Evolutionary conservation across 371 early-diverging fungal genomes (phyloP).

Genomic region (Actinomortierella wolfii): DNA sequence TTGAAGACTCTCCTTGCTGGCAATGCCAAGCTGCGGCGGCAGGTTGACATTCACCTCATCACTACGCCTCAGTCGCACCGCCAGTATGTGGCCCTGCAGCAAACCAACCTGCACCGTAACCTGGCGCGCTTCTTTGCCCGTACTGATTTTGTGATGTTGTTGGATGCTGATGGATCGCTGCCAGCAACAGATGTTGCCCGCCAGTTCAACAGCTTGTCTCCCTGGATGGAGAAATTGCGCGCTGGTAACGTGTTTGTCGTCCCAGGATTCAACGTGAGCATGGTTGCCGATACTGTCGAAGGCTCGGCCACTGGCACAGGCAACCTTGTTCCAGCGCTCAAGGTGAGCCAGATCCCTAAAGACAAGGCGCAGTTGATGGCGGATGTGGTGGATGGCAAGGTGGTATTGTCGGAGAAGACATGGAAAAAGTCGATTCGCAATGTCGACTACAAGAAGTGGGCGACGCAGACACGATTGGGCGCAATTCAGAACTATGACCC

Average conservation of each 20-base stretch:
- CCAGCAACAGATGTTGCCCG: slow-evolving; percentile 44
- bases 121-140: slow-evolving; percentile 64
- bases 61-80: slow-evolving; percentile 47
- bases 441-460: slow-evolving; percentile 42
- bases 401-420: slow-evolving; percentile 42
- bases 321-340: slow-evolving; percentile 25
- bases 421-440: slow-evolving; percentile 45
- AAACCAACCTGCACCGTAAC: slow-evolving; percentile 52
- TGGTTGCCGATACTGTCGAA: background rate
- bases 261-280: slow-evolving; percentile 49
- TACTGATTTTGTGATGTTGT: slow-evolving; percentile 50
- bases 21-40: slow-evolving; percentile 42
- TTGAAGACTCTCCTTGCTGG: slow-evolving; percentile 51
- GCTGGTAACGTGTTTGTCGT: slow-evolving; percentile 61
- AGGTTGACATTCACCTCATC: slow-evolving; percentile 61
- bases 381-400: slow-evolving; percentile 15
- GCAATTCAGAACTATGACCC: slow-evolving; percentile 48
- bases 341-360: slow-evolving; percentile 11
- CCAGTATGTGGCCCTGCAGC: slow-evolving; percentile 18
- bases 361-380: slow-evolving; percentile 20
- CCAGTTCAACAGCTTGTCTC: slow-evolving; percentile 18
- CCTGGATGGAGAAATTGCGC: slow-evolving; percentile 50
- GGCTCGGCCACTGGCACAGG: background rate
- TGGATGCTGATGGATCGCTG: slow-evolving; percentile 46
- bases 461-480: slow-evolving; percentile 21